Conservation (phyloP, 2,329 filamentous ascomycete genomes). For the Apiospora arundinis region DNA sequence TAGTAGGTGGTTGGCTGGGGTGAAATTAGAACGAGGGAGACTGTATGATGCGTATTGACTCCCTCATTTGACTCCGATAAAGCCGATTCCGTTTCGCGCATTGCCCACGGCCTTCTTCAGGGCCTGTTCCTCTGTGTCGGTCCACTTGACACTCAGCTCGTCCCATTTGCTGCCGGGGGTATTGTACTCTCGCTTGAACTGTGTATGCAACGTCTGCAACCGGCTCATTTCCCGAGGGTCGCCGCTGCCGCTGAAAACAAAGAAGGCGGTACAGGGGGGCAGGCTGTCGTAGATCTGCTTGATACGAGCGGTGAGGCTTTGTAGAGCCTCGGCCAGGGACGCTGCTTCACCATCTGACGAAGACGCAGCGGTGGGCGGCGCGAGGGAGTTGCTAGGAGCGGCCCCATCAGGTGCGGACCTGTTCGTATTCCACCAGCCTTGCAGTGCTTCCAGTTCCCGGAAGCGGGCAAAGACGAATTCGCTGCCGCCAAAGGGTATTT, state of each 20-base stretch:
- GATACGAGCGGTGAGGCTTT: constrained; percentile 55
- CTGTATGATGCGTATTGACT: too few relatives aligned
- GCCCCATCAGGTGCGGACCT: constrained; percentile 45
- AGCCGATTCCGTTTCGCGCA: constrained; percentile 68
- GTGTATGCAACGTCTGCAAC: constrained; percentile 64
- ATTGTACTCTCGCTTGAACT: constrained; percentile 70
- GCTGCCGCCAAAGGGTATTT: constrained; percentile 65
- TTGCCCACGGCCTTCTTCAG: constrained; percentile 61
- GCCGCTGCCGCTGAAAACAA: constrained; percentile 70
- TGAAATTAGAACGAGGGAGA: constrained; percentile 7
- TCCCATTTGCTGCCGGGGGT: constrained; percentile 70
- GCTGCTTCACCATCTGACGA: constrained; percentile 27
- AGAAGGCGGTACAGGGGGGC: constrained; percentile 69
- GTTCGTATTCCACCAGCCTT: constrained; percentile 72
- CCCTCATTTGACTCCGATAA: constrained; percentile 67
- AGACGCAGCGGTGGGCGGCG: constrained; percentile 35
- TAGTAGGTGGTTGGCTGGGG: neutral
- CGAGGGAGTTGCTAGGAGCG: constrained; percentile 42
- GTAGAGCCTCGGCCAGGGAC: constrained; percentile 54
- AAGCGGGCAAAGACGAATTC: constrained; percentile 73
- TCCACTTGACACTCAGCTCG: constrained; percentile 70
- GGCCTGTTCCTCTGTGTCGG: constrained; percentile 68
- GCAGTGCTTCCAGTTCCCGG: constrained; percentile 68
- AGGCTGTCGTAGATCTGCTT: constrained; percentile 62
- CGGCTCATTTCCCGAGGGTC: constrained; percentile 71